These are phyloP conservation scores for Streptanthus diversifolius DNA, from an alignment of 345 rosid species.

Conservation along the genomic window DNA sequence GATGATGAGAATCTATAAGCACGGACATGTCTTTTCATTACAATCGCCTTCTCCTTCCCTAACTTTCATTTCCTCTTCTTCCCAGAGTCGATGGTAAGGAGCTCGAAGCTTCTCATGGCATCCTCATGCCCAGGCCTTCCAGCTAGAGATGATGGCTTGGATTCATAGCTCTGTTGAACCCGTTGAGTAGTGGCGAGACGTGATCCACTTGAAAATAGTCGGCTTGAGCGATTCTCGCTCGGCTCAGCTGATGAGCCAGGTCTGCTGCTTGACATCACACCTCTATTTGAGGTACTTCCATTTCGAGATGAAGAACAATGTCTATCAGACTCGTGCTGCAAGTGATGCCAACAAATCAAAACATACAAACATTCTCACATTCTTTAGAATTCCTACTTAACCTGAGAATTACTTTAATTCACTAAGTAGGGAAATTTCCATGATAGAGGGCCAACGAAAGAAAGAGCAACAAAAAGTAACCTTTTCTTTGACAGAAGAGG, in stretches of 20 bases:
- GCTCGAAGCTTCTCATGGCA: constrained; percentile 68
- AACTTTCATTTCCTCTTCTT: constrained; percentile 48
- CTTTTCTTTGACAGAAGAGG: constrained; percentile 50
- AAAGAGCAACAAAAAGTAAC: constrained; percentile 34
- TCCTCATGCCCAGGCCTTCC: constrained; percentile 67
- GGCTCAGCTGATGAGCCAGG: constrained; percentile 80
- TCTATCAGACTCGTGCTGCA: constrained; percentile 66
- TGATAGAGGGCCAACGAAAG: not conserved
- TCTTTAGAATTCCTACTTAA: not conserved
- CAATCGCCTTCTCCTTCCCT: not conserved
- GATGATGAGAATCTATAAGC: not conserved
- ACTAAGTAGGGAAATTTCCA: not conserved
- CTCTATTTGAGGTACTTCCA: constrained; percentile 71
- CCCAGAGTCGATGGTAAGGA: constrained; percentile 55
- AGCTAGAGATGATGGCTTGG: constrained; percentile 52
- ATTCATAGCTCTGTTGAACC: constrained; percentile 58
- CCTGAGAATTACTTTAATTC: not conserved
- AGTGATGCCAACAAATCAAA: constrained; percentile 27
- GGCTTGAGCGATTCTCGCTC: constrained; percentile 57
- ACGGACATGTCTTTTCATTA: not conserved
- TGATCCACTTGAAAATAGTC: constrained; percentile 61
- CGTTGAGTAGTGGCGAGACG: constrained; percentile 60
- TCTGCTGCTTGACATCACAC: constrained; percentile 50
- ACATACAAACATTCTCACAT: constrained; percentile 1
- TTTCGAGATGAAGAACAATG: constrained; percentile 56